Evolutionary conservation across 495 filamentous ascomycete species (phyloP).

Genomic region (Aspergillus carlsbadensis): DNA sequence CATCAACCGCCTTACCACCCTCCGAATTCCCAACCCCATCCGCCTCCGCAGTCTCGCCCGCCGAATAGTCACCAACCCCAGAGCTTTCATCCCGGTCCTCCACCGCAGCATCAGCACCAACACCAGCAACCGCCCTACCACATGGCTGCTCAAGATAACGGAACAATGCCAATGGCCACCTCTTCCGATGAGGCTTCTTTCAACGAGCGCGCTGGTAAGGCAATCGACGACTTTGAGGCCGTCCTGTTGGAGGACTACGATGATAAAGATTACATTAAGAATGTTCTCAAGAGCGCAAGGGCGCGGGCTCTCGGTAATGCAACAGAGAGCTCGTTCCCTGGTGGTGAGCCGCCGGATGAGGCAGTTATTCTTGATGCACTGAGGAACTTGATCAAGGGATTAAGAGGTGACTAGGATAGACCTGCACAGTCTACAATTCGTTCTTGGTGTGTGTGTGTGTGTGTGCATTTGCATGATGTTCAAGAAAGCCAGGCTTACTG

Average conservation of each 20-base stretch:
- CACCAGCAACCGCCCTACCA: conserved; percentile 19
- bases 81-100: conserved; percentile 24
- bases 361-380: conserved; percentile 46
- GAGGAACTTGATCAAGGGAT: conserved; percentile 39
- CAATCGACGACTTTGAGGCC: conserved; percentile 50
- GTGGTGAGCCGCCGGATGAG: conserved; percentile 48
- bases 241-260: conserved; percentile 51
- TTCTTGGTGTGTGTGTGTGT: background rate
- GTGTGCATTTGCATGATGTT: conserved; percentile 1
- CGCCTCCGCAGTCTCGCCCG: conserved; percentile 24
- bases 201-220: conserved; percentile 48
- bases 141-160: conserved; percentile 40
- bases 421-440: background rate
- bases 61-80: conserved; percentile 26
- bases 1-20: conserved; percentile 33
- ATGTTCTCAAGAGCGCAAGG: conserved; percentile 49
- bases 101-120: conserved; percentile 28
- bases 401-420: conserved; percentile 34
- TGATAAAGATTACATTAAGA: conserved; percentile 51
- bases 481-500: conserved; percentile 2
- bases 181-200: conserved; percentile 45
- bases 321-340: conserved; percentile 47
- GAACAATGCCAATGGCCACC: conserved; percentile 44
- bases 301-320: conserved; percentile 44
- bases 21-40: background rate